Evolutionary conservation across 2,329 filamentous ascomycete species (phyloP).

Genomic region (Diaporthe longicolla): DNA sequence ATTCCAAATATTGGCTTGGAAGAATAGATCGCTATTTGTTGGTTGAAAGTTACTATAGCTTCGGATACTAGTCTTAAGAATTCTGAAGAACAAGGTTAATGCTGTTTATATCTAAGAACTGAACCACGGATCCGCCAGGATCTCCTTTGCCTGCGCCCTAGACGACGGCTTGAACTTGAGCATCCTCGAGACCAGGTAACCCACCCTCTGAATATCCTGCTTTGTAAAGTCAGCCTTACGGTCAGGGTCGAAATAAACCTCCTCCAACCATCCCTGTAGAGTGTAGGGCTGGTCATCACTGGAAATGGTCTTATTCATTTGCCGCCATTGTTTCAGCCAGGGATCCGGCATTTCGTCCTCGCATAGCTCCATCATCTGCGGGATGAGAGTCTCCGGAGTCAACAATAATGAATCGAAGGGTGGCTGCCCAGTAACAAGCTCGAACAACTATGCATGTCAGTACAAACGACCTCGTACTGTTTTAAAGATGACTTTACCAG

Average conservation of each 20-base stretch:
- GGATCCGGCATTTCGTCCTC: not conserved
- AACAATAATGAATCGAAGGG: slow-evolving; percentile 3
- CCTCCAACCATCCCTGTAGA: slow-evolving; percentile 8
- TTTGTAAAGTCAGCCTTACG: not conserved
- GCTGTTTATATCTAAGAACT: too few species aligned
- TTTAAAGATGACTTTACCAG: not conserved
- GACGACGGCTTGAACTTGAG: slow-evolving; percentile 11
- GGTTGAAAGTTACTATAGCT: too few species aligned
- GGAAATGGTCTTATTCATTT: not conserved
- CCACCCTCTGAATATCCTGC: not conserved
- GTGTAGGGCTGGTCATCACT: not conserved
- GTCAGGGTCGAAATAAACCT: not conserved
- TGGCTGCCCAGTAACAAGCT: slow-evolving; percentile 5
- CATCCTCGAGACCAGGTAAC: not conserved
- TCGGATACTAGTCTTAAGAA: too few species aligned
- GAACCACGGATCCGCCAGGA: slow-evolving; percentile 15
- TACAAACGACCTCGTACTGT: not conserved
- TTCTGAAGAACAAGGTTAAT: too few species aligned
- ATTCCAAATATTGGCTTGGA: too few species aligned
- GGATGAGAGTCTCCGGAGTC: not conserved
- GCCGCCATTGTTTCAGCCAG: not conserved
- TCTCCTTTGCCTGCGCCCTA: slow-evolving; percentile 4
- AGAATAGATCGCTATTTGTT: too few species aligned
- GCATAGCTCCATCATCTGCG: not conserved
- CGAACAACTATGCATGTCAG: not conserved